Evolutionary conservation across 345 rosid species (phyloP), one percentile per base, ranked within the genome.

Genomic region (Salix udensis): DNA sequence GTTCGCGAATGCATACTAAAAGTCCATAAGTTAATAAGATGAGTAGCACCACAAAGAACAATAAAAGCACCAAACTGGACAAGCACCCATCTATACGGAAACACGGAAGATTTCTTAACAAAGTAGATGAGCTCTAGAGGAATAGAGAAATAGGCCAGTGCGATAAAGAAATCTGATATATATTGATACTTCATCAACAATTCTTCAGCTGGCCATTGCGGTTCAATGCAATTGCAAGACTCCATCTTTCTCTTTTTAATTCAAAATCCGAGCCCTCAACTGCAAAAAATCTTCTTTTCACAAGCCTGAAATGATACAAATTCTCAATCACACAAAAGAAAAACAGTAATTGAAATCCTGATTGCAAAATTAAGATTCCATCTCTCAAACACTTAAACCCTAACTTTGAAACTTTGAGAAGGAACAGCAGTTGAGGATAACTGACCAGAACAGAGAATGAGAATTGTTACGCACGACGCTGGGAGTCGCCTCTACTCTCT

Each of bases 11-110:
- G 98, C 7, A 87, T 77, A 2, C 74, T 73, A 77, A 92, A 96
- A 53, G 99, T 94, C 98, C 99, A 96, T n/a, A 94, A 76, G 88
- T 78, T 96, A 73, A 96, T 96, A 58, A 96, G 93, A 81, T 96
- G 99, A 0, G 99, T 94, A 1, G 99, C 98, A 15, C 99, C 99
- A 65, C 99, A 96, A n/a, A 96, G 88, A 71, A 96, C 99, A 24
- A 96, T 96, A 81, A 96, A 96, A 76, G 98, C 99, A 62, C 99
- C 99, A 53, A 96, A 96, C 85, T 96, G 99, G 70, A 96, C 98
- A 61, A 96, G 99, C 30, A 96, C 99, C 98, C 99, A 96, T 86
- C 92, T 80, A 75, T 96, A 96, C 4, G 99, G 98, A 69, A 96
- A 94, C 24, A 94, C 91, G 0, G 97, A 85, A 28, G 99, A 96